Percentiles rank a stretch among this genome's conserved stretches.
These are phyloP conservation scores for Lactarius indigo DNA, from an alignment of 768 basidiomycete species.

Conservation along the genomic window DNA sequence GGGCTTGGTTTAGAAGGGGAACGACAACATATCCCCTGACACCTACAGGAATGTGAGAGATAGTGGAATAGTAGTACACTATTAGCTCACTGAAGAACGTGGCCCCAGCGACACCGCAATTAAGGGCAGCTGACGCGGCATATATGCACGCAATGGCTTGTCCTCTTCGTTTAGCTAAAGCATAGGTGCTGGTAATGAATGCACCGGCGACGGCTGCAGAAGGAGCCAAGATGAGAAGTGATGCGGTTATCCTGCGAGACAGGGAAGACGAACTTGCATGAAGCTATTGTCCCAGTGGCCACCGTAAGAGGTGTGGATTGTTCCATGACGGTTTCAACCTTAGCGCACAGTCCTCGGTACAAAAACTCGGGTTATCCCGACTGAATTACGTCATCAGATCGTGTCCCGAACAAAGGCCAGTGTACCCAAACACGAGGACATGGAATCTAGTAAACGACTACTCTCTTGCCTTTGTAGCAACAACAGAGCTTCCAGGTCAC, in stretches of 20 bases:
- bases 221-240: constrained; percentile 29
- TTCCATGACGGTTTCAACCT: constrained; percentile 27
- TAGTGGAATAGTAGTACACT: neutral
- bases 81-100: constrained; percentile 71
- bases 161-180: constrained; percentile 46
- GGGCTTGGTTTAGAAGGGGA: constrained; percentile 49
- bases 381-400: constrained; percentile 34
- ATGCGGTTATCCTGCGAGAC: constrained; percentile 15
- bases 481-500: constrained; percentile 54
- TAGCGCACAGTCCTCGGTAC: neutral
- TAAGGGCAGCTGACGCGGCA: constrained; percentile 60
- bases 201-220: constrained; percentile 56
- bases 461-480: constrained; percentile 74
- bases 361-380: constrained; percentile 14
- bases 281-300: constrained; percentile 53
- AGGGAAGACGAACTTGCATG: constrained; percentile 76
- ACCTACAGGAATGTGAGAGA: constrained; percentile 40
- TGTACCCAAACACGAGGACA: constrained; percentile 71
- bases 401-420: constrained; percentile 72
- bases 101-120: constrained; percentile 66
- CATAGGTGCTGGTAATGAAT: constrained; percentile 41
- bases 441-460: constrained; percentile 68
- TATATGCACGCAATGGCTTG: constrained; percentile 40
- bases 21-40: constrained; percentile 73
- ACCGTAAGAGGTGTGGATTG: constrained; percentile 41